These are phyloP conservation scores for Penicillium sp. DNA, from an alignment of 2,329 filamentous ascomycete genomes.

Conservation along the genomic window DNA sequence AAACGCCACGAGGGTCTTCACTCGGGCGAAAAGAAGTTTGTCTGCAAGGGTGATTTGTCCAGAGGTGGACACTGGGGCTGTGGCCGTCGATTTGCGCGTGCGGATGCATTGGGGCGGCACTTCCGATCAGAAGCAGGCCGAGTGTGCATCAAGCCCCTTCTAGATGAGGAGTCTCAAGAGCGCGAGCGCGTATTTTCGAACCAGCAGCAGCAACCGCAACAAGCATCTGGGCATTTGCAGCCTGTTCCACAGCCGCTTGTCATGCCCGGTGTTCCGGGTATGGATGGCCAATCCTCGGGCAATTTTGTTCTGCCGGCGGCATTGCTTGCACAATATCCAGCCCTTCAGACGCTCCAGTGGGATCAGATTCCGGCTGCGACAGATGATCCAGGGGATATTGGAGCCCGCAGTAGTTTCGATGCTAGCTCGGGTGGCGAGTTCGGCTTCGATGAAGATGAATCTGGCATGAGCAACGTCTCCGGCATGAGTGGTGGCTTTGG, in stretches of 20 bases:
- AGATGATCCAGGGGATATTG: conserved; percentile 54
- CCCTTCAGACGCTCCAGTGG: conserved; percentile 87
- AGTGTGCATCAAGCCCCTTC: conserved; percentile 92
- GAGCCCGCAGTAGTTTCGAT: conserved; percentile 54
- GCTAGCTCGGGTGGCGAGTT: conserved; percentile 42
- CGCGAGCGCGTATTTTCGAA: conserved; percentile 69
- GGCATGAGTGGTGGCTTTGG: conserved; percentile 34
- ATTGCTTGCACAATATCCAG: conserved; percentile 84
- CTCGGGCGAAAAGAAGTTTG: conserved; percentile 96
- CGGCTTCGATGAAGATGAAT: conserved; percentile 42
- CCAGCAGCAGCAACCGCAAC: conserved; percentile 56
- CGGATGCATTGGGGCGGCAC: conserved; percentile 87
- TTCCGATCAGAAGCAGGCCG: conserved; percentile 93
- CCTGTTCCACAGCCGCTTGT: conserved; percentile 53
- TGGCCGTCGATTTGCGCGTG: conserved; percentile 84
- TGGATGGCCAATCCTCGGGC: conserved; percentile 52
- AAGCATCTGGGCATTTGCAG: conserved; percentile 58
- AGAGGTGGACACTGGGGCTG: conserved; percentile 84
- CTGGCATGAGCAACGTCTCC: conserved; percentile 32
- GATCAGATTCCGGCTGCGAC: conserved; percentile 61
- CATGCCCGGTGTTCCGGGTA: conserved; percentile 58
- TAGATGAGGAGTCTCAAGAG: conserved; percentile 88
- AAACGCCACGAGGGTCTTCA: conserved; percentile 96
- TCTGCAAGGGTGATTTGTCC: conserved; percentile 87
- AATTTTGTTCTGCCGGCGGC: conserved; percentile 76